Evolutionary conservation across 1,284 basidiomycete genomes (phyloP), one percentile per base, ranked within the genome.

Genomic region (Neolentinus lepideus): DNA sequence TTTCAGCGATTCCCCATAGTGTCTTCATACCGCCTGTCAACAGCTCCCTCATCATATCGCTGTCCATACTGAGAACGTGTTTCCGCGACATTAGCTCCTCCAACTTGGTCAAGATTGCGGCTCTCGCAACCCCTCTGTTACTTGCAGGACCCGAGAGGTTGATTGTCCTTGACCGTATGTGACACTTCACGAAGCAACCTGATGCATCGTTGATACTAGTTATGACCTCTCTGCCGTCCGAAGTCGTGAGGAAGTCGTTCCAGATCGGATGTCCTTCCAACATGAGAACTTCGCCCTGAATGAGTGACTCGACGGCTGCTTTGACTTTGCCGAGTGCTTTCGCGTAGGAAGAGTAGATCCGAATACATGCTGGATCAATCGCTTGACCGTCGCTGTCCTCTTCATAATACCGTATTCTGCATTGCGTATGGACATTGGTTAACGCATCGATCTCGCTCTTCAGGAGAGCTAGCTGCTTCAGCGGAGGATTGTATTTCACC

Each of bases 181-280:
- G 76, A 19, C 68, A 64, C 35, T 70, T 64, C 26, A 81, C 64
- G 52, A 72, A 73, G 31, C 69, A 68, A 11, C 60, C 57, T 2
- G 61, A 59, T 24, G 71, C 66, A 1, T 59, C 51, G 55, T 75
- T 72, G 21, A 77, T 48, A 22, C 62, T 62, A 9, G 71, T 67
- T 29, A 81, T 53, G 14, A 67, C 65, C 21, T 67, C 69, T 16
- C 56, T 54, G 51, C 77, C 73, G 53, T 67, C 72, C 6, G 67
- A 51, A 16, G 66, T 64, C 19, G 72, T 67, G 57, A 81, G 75
- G 55, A 76, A 76, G 12, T 74, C 72, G 56, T 79, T 73, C 79
- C 80, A 83, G 2, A 75, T 56, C 2, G 60, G 58, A n/a, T 61
- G 60, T 1, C 64, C 68, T 0, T 71, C 67, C 0, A 60, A 58